phyloP scores from a whole-genome alignment of 2,329 filamentous ascomycete genomes.

The Tolypocladium pustulatum region DNA sequence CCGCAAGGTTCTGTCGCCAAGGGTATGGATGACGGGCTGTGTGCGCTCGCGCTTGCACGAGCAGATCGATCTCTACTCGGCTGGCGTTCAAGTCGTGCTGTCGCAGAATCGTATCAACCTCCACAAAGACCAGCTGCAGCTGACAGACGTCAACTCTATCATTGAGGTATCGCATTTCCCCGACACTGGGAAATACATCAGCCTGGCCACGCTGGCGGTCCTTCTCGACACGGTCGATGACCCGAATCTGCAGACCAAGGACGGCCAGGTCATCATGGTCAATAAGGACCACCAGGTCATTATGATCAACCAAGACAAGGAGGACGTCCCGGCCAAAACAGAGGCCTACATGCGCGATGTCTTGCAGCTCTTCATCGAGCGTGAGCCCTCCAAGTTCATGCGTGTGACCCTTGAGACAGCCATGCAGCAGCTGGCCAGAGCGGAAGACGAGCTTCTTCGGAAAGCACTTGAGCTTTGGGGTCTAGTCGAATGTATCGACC shows the following conservation, averaged over 20 bases:
- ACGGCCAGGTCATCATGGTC: slow-evolving; percentile 21
- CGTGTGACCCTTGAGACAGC: slow-evolving; percentile 47
- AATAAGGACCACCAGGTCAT: slow-evolving; percentile 28
- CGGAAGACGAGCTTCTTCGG: slow-evolving; percentile 43
- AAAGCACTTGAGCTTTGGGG: slow-evolving; percentile 55
- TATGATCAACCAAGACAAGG: slow-evolving; percentile 51
- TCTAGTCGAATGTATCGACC: slow-evolving; percentile 53
- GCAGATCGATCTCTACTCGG: slow-evolving; percentile 52
- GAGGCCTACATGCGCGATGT: slow-evolving; percentile 51
- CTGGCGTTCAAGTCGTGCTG: slow-evolving; percentile 52
- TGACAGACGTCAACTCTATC: slow-evolving; percentile 36
- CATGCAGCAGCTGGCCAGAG: slow-evolving; percentile 31
- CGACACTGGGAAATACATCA: slow-evolving; percentile 32
- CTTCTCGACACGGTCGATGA: slow-evolving; percentile 23
- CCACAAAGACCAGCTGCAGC: slow-evolving; percentile 37
- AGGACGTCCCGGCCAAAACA: slow-evolving; percentile 48
- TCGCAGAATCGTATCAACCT: slow-evolving; percentile 48
- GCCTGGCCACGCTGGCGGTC: slow-evolving; percentile 22
- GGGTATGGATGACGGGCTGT: slow-evolving; percentile 56
- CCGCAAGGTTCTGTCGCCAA: slow-evolving; percentile 49
- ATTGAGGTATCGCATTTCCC: slow-evolving; percentile 53
- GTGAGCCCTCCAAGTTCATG: slow-evolving; percentile 51
- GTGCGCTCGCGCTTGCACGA: slow-evolving; percentile 52
- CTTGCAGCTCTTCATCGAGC: slow-evolving; percentile 44
- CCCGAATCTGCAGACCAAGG: too few relatives aligned